Base-by-base conservation (phyloP, 352 stramenopile genomes). In the Globisporangium splendens region DNA sequence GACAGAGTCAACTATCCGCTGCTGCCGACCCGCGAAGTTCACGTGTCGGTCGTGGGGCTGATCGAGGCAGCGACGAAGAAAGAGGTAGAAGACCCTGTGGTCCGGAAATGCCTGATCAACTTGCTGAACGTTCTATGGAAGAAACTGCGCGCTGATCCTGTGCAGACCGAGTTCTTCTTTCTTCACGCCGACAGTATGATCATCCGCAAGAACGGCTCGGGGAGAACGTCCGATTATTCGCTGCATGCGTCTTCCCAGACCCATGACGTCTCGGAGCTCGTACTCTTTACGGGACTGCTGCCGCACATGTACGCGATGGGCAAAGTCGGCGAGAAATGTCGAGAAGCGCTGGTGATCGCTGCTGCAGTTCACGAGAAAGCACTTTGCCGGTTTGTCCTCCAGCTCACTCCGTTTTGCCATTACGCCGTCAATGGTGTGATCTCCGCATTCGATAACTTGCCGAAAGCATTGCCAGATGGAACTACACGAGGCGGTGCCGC, bases 121-220 rank as follows among this genome's bases (percentile, higher is more conserved):
- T 61, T 93, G 53, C 76, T 95, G 18, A 90, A 95, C 56, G 73
- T 86, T 8, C 51, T 95, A 13, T 95, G 86, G 86, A 91, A 93
- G 63, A 95, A 95, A 46, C 67, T 95, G 59, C 82, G 81, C 17
- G 73, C 74, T 39, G 83, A 95, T 46, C 86, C 83, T 4, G 84
- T 93, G 39, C 86, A 95, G 70, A 93, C 82, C 17, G 86, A 95
- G 54, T 91, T 95, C 59, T 95, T 95, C 61, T 93, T 95, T 49
- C 62, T 89, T 15, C 76, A 91, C 42, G 80, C 79, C 7, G 79
- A 90, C 51, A 54, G 69, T 42, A 65, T 86, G 28, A 86, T 79
- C 57, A 66, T 79, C 33, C 70, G 72, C 18, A 80, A 65, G 31
- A 82, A 70, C 69, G 65, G 54, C 20, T 35, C 22, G 22, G 14